These are phyloP conservation scores for Candida labiduridarum DNA, from an alignment of 1,139 yeast species.

Conservation along the genomic window DNA sequence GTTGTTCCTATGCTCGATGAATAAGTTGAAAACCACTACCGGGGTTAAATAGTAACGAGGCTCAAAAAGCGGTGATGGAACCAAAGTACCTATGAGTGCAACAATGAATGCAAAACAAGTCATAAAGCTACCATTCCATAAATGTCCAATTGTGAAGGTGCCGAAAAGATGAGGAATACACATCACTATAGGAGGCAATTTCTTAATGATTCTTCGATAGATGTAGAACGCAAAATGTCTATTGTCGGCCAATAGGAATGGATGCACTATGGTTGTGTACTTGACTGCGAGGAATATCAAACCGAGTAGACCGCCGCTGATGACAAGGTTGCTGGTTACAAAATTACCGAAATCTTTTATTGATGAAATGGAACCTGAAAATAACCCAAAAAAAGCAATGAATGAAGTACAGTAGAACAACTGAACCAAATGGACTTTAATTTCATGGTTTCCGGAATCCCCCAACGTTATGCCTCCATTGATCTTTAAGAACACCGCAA, in stretches of 20 bases:
- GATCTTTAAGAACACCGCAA: slow-evolving; percentile 55
- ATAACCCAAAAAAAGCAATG: slow-evolving; percentile 45
- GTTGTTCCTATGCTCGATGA: slow-evolving; percentile 51
- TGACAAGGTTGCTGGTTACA: not conserved
- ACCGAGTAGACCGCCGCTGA: not conserved
- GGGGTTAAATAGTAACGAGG: slow-evolving; percentile 92
- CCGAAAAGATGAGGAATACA: slow-evolving; percentile 77
- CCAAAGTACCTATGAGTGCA: slow-evolving; percentile 55
- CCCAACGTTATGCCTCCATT: slow-evolving; percentile 87
- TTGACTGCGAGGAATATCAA: slow-evolving; percentile 30
- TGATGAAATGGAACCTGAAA: not conserved
- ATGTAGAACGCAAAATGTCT: slow-evolving; percentile 91
- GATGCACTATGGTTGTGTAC: slow-evolving; percentile 76
- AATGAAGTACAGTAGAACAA: slow-evolving; percentile 75
- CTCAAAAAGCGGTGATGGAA: slow-evolving; percentile 91
- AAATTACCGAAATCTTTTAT: slow-evolving; percentile 32
- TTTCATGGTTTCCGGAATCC: slow-evolving; percentile 81
- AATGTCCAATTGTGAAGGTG: slow-evolving; percentile 39
- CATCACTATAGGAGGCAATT: slow-evolving; percentile 15
- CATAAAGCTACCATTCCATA: slow-evolving; percentile 1
- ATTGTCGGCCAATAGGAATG: slow-evolving; percentile 90
- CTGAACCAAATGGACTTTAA: slow-evolving; percentile 76
- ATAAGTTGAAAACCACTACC: slow-evolving; percentile 69
- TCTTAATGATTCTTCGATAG: slow-evolving; percentile 61
- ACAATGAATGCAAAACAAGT: slow-evolving; percentile 41